Percentiles rank a stretch among this genome's conserved stretches.
These are phyloP conservation scores for Entomortierella chlamydospora DNA, from an alignment of 192 early-diverging fungal species.

Conservation along the genomic window DNA sequence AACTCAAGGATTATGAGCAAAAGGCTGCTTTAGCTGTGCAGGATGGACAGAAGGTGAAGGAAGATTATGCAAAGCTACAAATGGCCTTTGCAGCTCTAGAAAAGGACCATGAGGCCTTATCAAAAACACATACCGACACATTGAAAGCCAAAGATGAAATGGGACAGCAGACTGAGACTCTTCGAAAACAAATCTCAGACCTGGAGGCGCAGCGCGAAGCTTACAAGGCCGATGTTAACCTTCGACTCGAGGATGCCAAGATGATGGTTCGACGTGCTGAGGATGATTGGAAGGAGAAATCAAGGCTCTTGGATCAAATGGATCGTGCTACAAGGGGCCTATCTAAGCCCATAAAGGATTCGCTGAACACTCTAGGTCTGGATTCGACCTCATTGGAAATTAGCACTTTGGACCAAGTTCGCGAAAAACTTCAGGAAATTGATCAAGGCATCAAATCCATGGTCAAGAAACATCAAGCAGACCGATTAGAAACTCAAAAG, in stretches of 20 bases:
- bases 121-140: slow-evolving; percentile 4
- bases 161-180: slow-evolving; percentile 26
- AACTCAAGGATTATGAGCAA: slow-evolving; percentile 34
- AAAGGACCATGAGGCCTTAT: slow-evolving; percentile 13
- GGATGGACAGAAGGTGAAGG: slow-evolving; percentile 8
- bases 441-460: slow-evolving; percentile 12
- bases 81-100: slow-evolving; percentile 6
- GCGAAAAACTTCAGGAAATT: slow-evolving; percentile 16
- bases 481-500: neutral
- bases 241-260: slow-evolving; percentile 41
- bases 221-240: slow-evolving; percentile 40
- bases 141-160: slow-evolving; percentile 27
- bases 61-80: slow-evolving; percentile 7
- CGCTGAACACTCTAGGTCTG: slow-evolving; percentile 9
- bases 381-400: neutral
- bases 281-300: slow-evolving; percentile 53
- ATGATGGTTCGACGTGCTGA: slow-evolving; percentile 42
- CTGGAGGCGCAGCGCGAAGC: slow-evolving; percentile 33
- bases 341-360: slow-evolving; percentile 20
- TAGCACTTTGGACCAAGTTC: slow-evolving; percentile 16
- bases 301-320: slow-evolving; percentile 29
- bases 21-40: neutral
- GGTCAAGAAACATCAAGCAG: slow-evolving; percentile 13
- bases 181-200: slow-evolving; percentile 40
- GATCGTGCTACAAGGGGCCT: slow-evolving; percentile 30